A percentile compares a stretch with the other conserved stretches of the same genome.
phyloP scores from a whole-genome alignment of 805 yeast species.

The Wickerhamomyces chaumierensis region DNA sequence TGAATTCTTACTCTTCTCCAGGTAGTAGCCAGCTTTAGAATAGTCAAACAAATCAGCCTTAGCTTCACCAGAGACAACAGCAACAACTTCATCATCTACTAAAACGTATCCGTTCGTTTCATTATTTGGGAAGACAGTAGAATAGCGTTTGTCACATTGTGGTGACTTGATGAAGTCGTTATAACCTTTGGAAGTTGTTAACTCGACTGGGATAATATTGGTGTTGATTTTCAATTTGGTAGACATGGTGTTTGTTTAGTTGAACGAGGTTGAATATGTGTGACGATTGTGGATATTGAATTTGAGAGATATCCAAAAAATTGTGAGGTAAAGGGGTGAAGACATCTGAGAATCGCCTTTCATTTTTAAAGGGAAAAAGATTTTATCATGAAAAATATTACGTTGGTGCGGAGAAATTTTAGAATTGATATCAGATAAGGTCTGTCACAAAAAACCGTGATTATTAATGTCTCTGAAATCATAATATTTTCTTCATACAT shows the following conservation, averaged over 20 bases:
- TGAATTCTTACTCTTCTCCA: neutral
- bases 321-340: no score
- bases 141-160: slow-evolving; percentile 16
- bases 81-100: slow-evolving; percentile 24
- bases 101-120: slow-evolving; percentile 24
- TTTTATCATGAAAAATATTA: no score
- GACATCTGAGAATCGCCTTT: no score
- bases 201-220: slow-evolving; percentile 22
- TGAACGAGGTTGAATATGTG: neutral
- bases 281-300: no score
- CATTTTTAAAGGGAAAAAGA: no score
- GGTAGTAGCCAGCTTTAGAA: neutral
- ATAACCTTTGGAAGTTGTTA: slow-evolving; percentile 28
- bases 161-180: slow-evolving; percentile 26
- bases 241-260: neutral
- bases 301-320: no score
- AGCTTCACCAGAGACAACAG: slow-evolving; percentile 19
- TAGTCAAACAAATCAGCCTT: neutral
- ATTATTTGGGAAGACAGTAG: slow-evolving; percentile 27
- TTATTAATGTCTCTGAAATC: no score
- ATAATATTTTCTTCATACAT: no score
- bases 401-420: no score
- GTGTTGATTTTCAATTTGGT: neutral
- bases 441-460: no score
- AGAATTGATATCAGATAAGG: no score